phyloP scores from a whole-genome alignment of 768 basidiomycete genomes.

The Rhodotorula kratochvilovae region DNA sequence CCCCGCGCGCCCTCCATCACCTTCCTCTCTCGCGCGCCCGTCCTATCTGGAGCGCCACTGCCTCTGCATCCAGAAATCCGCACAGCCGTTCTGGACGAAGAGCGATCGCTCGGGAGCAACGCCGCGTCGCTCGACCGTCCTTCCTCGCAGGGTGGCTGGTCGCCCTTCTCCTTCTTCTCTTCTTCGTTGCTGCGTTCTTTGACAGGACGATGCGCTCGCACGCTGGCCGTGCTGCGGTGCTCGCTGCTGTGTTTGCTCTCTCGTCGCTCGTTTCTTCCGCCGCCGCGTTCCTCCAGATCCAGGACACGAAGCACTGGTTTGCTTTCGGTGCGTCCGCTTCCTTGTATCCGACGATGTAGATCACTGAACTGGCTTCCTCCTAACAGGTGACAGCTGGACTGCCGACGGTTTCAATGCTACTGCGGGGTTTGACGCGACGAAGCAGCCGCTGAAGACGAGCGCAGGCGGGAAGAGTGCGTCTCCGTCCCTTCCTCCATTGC shows the following conservation, averaged over 20 bases:
- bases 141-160: no score
- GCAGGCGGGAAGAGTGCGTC: background rate
- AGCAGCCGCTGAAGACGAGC: background rate
- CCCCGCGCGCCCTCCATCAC: no score
- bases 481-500: background rate
- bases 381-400: background rate
- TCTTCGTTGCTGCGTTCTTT: no score
- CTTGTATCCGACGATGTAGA: no score
- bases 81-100: no score
- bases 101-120: no score
- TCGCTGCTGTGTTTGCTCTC: background rate
- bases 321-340: background rate
- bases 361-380: no score
- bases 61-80: no score
- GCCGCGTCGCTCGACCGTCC: no score
- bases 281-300: background rate
- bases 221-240: background rate
- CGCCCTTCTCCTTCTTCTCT: no score
- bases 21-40: no score
- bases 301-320: background rate
- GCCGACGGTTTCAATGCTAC: background rate
- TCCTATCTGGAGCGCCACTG: no score
- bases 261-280: background rate
- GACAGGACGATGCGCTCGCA: background rate
- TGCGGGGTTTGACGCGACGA: background rate